phyloP scores from a whole-genome alignment of 495 filamentous ascomycete genomes.

The Hyaloscypha hepaticicola region DNA sequence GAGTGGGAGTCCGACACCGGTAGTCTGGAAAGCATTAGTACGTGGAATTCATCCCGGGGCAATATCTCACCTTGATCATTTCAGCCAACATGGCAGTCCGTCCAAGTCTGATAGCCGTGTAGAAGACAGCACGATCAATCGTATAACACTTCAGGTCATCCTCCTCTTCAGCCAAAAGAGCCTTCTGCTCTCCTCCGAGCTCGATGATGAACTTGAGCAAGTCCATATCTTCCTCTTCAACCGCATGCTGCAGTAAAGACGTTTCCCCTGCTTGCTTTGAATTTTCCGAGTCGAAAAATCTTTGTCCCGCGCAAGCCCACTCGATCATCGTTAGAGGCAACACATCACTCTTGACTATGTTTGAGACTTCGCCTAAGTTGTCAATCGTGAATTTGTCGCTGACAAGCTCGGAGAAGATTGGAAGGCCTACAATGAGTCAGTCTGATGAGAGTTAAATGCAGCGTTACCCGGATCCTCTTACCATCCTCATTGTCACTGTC shows the following conservation, averaged over 20 bases:
- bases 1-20: slow-evolving; percentile 64
- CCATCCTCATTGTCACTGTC: slow-evolving; percentile 30
- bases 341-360: slow-evolving; percentile 58
- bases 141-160: slow-evolving; percentile 29
- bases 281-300: slow-evolving; percentile 5
- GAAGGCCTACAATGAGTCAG: slow-evolving; percentile 11
- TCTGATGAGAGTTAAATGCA: too few relatives aligned
- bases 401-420: slow-evolving; percentile 37
- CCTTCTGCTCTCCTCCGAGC: slow-evolving; percentile 35
- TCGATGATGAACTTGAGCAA: slow-evolving; percentile 49
- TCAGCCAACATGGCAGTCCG: slow-evolving; percentile 45
- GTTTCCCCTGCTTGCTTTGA: background rate
- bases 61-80: slow-evolving; percentile 41
- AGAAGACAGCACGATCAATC: slow-evolving; percentile 31
- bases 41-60: background rate
- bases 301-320: slow-evolving; percentile 23
- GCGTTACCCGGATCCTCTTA: too few relatives aligned
- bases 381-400: slow-evolving; percentile 68
- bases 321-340: slow-evolving; percentile 48
- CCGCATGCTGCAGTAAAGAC: slow-evolving; percentile 18
- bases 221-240: slow-evolving; percentile 36
- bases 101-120: slow-evolving; percentile 45
- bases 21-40: slow-evolving; percentile 24
- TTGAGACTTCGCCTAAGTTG: slow-evolving; percentile 62
- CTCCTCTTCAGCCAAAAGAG: slow-evolving; percentile 26